Conservation (phyloP, 2,329 filamentous ascomycete genomes). For the Cordyceps cicadae region DNA sequence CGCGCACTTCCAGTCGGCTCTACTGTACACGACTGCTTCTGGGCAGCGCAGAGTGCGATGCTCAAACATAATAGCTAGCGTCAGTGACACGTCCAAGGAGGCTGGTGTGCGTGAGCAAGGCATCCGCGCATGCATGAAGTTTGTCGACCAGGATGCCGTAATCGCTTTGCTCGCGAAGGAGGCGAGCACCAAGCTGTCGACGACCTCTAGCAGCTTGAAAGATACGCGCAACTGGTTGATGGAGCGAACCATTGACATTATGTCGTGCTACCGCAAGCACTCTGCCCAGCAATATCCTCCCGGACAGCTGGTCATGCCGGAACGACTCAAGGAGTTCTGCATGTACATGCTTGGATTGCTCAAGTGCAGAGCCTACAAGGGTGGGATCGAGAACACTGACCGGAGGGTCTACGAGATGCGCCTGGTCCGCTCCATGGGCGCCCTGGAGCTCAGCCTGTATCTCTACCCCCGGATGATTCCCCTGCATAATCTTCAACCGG, state of each 20-base stretch:
- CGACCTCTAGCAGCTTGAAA: conserved; percentile 63
- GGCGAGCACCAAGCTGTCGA: conserved; percentile 73
- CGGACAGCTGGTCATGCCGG: conserved; percentile 87
- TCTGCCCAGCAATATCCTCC: conserved; percentile 80
- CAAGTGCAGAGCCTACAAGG: conserved; percentile 90
- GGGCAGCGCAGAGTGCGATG: conserved; percentile 88
- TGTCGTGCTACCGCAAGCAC: conserved; percentile 87
- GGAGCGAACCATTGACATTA: conserved; percentile 87
- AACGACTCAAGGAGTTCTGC: conserved; percentile 89
- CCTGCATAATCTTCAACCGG: conserved; percentile 77
- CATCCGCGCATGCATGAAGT: conserved; percentile 78
- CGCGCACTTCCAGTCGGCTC: conserved; percentile 91
- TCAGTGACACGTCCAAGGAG: conserved; percentile 57
- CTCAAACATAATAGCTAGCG: conserved; percentile 85
- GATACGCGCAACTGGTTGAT: conserved; percentile 76
- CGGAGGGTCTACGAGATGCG: conserved; percentile 85
- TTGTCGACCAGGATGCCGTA: conserved; percentile 92
- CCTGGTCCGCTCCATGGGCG: conserved; percentile 80
- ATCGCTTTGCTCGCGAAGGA: conserved; percentile 86
- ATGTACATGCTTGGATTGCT: conserved; percentile 91
- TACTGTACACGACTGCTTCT: conserved; percentile 86
- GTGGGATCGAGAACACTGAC: conserved; percentile 83
- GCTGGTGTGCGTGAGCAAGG: conserved; percentile 36
- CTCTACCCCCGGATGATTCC: conserved; percentile 92
- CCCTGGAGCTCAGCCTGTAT: conserved; percentile 78